Base-by-base conservation (phyloP, 2,329 filamentous ascomycete genomes). In the Colletotrichum sp. region DNA sequence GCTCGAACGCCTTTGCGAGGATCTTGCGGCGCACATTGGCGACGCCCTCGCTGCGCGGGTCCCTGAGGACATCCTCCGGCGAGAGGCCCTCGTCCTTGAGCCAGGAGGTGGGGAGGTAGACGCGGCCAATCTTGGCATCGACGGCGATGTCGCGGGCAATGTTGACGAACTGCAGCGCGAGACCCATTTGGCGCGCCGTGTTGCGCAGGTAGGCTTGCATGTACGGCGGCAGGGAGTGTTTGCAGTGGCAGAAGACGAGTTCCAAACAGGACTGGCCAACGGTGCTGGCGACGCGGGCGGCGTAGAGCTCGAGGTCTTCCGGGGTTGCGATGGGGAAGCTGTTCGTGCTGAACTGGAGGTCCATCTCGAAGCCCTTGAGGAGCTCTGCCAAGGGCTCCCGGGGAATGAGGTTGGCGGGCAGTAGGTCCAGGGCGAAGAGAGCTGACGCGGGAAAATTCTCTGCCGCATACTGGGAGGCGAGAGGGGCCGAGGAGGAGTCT, bases 121-220 rank as follows among this genome's bases (percentile, higher is more conserved):
- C 93, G 8, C 94, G 89, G 2, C 88, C 88, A 44, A 94, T 91
- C 16, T 85, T 84, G 1, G 94, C 92, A 79, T 95, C 94, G 4
- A 92, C 91, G 5, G 86, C 83, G n/a, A 95, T 92, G 80, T 96
- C 94, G 26, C 94, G 91, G 5, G 93, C 92, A 76, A 96, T 95
- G 80, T 95, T 96, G 79, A 95, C 91, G 79, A 93, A 95, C 80
- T 96, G 94, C n/a, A 95, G 85, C 2, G 94, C 93, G 39, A 93
- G 89, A 0, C 94, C 94, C 93, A 95, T 95, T 32, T 88, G 86
- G 24, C 88, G 87, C 2, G 93, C 93, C 1, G 92, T 90, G 18
- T 85, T 80, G 16, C 93, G 85, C 8, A 94, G 86, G 4, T 84
- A 80, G 16, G 85, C 81, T 57, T 83, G 78, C 32, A 87, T 83